phyloP scores from a whole-genome alignment of 768 basidiomycete species.

The Astraeus odoratus region DNA sequence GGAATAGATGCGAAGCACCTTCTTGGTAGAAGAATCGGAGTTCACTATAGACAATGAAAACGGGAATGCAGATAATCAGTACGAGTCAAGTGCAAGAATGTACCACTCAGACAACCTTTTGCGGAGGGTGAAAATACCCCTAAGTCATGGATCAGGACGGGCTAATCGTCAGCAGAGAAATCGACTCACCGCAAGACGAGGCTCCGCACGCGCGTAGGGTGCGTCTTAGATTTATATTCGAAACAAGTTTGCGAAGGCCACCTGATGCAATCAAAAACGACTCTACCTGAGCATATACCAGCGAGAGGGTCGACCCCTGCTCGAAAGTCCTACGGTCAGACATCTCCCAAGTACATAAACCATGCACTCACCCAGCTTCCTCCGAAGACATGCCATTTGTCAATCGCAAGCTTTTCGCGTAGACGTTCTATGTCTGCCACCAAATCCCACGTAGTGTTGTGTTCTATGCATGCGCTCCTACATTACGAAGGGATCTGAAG shows the following conservation, averaged over 20 bases:
- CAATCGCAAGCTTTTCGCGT: conserved; percentile 65
- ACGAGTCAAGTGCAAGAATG: neutral
- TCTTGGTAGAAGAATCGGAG: conserved; percentile 91
- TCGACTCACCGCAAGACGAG: conserved; percentile 64
- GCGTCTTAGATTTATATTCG: conserved; percentile 40
- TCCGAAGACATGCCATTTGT: conserved; percentile 93
- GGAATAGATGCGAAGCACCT: conserved; percentile 75
- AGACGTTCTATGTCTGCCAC: conserved; percentile 86
- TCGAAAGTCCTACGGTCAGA: neutral
- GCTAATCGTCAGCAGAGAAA: neutral
- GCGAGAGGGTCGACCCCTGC: conserved; percentile 78
- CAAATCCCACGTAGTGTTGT: conserved; percentile 93
- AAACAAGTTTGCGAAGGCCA: neutral
- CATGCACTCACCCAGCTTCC: conserved; percentile 72
- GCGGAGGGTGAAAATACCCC: conserved; percentile 85
- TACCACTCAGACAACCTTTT: conserved; percentile 45
- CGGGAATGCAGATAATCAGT: conserved; percentile 1
- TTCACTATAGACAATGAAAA: conserved; percentile 39
- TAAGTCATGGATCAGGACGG: conserved; percentile 20
- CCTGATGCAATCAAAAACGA: neutral
- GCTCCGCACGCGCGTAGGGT: conserved; percentile 75
- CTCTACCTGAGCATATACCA: conserved; percentile 78
- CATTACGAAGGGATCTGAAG: conserved; percentile 4
- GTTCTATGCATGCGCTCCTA: conserved; percentile 67
- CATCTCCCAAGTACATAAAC: neutral